Evolutionary conservation across 2,329 filamentous ascomycete species (phyloP).

Genomic region (Chrysosphaeria jannelii): DNA sequence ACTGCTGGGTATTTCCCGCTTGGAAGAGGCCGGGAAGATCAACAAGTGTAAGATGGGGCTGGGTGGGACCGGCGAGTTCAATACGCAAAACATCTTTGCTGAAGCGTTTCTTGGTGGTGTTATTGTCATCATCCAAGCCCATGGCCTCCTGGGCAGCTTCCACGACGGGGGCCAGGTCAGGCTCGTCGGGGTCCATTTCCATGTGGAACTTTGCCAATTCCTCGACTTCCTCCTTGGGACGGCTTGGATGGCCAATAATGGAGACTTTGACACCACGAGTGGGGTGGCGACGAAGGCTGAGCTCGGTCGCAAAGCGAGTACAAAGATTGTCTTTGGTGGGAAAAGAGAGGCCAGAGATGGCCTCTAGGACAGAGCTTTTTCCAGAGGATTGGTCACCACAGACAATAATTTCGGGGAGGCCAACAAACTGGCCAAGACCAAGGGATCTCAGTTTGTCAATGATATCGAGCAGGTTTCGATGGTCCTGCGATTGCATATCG

Average conservation of each 20-base stretch:
- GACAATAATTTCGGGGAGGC: conserved; percentile 20
- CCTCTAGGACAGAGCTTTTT: conserved; percentile 34
- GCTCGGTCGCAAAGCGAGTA: conserved; percentile 30
- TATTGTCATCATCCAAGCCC: conserved; percentile 11
- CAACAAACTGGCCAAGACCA: conserved; percentile 11
- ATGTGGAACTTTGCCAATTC: conserved; percentile 7
- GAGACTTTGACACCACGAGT: conserved; percentile 9
- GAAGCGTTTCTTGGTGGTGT: conserved; percentile 9
- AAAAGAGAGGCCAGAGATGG: conserved; percentile 29
- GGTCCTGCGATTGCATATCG: too few species aligned
- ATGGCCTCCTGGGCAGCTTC: conserved; percentile 15
- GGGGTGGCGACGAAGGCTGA: conserved; percentile 19
- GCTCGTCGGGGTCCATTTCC: conserved; percentile 3
- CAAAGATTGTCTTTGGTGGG: conserved; percentile 25
- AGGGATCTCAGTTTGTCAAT: conserved; percentile 11
- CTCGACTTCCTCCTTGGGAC: conserved; percentile 6
- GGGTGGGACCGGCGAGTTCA: conserved; percentile 16
- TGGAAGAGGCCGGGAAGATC: conserved; percentile 26
- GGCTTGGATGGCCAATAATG: conserved; percentile 9
- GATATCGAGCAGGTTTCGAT: too few species aligned
- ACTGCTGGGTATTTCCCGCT: conserved; percentile 16
- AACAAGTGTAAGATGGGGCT: conserved; percentile 23
- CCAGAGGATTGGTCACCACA: conserved; percentile 30
- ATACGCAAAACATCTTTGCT: conserved; percentile 16
- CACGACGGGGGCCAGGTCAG: conserved; percentile 9